A percentile compares a stretch with the other conserved stretches of the same genome.
These are phyloP conservation scores for Penicillium paneum DNA, from an alignment of 2,329 filamentous ascomycete genomes.

Conservation along the genomic window DNA sequence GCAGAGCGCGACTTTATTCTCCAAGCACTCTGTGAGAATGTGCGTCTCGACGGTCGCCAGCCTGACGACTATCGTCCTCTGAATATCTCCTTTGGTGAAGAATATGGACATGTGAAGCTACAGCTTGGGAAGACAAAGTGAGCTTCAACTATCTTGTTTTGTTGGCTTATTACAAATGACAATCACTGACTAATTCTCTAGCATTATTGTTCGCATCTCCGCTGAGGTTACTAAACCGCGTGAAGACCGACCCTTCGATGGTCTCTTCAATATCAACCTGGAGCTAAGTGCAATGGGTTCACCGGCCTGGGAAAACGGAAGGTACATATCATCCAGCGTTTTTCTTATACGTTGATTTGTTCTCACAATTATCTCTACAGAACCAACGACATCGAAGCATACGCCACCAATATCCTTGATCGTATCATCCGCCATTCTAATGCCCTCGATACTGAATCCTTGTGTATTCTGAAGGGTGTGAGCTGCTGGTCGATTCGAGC, in stretches of 20 bases:
- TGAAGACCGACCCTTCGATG: constrained; percentile 87
- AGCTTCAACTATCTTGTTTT: constrained; percentile 13
- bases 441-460: constrained; percentile 89
- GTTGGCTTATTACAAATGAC: background rate
- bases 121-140: constrained; percentile 87
- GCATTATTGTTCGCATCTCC: constrained; percentile 79
- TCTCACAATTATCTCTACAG: constrained; percentile 38
- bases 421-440: constrained; percentile 90
- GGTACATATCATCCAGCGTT: constrained; percentile 44
- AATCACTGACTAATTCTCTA: constrained; percentile 38
- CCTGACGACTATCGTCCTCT: constrained; percentile 77
- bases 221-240: constrained; percentile 84
- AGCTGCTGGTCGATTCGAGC: constrained; percentile 91
- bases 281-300: constrained; percentile 92
- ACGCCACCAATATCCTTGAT: constrained; percentile 84
- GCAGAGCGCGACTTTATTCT: constrained; percentile 85
- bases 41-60: constrained; percentile 78
- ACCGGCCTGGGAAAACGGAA: constrained; percentile 81
- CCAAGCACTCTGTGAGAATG: constrained; percentile 74
- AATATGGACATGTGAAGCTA: constrained; percentile 86
- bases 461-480: constrained; percentile 85
- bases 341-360: background rate
- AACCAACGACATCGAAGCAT: constrained; percentile 76
- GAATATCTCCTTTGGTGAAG: constrained; percentile 78
- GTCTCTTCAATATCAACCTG: constrained; percentile 86